These are phyloP conservation scores for Ophiostoma ulmi DNA, from an alignment of 2,329 filamentous ascomycete species.

Conservation along the genomic window DNA sequence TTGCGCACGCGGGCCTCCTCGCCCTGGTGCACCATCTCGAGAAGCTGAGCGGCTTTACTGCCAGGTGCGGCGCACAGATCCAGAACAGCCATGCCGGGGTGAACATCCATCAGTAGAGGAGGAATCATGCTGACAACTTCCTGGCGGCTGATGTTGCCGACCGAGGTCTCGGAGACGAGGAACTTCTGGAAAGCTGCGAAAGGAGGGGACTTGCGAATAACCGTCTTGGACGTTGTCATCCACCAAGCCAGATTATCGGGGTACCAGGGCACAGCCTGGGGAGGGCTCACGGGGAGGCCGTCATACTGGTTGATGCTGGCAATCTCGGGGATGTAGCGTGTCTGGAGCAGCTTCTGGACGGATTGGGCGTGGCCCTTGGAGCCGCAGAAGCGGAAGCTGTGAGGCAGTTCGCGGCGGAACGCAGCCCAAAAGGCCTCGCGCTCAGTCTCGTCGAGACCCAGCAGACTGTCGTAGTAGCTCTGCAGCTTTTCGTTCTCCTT, in stretches of 20 bases:
- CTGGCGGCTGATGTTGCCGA: slow-evolving; percentile 95
- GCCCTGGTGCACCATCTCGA: slow-evolving; percentile 88
- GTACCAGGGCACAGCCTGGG: slow-evolving; percentile 81
- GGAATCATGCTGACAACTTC: slow-evolving; percentile 99
- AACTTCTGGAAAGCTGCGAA: slow-evolving; percentile 97
- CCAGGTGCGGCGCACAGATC: slow-evolving; percentile 96
- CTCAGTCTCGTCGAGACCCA: slow-evolving; percentile 67
- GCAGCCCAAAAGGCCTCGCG: slow-evolving; percentile 77
- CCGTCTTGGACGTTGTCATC: slow-evolving; percentile 97
- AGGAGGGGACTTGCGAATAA: slow-evolving; percentile 86
- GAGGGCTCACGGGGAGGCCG: slow-evolving; percentile 74
- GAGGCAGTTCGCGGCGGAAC: slow-evolving; percentile 79
- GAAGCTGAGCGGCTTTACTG: slow-evolving; percentile 91
- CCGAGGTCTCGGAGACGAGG: slow-evolving; percentile 91
- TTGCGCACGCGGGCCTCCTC: slow-evolving; percentile 81
- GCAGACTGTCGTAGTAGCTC: slow-evolving; percentile 74
- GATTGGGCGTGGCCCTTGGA: slow-evolving; percentile 92
- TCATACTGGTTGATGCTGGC: slow-evolving; percentile 76
- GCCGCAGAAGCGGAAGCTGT: slow-evolving; percentile 95
- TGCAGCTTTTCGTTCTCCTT: slow-evolving; percentile 84
- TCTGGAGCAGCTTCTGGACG: slow-evolving; percentile 82
- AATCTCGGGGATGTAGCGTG: slow-evolving; percentile 87
- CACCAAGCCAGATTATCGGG: slow-evolving; percentile 92
- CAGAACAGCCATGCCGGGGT: slow-evolving; percentile 84
- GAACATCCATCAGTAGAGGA: slow-evolving; percentile 83